Evolutionary conservation across 306 rosid genomes (phyloP), one percentile per base, ranked within the genome.

Genomic region (Vigna reflexopilosa): DNA sequence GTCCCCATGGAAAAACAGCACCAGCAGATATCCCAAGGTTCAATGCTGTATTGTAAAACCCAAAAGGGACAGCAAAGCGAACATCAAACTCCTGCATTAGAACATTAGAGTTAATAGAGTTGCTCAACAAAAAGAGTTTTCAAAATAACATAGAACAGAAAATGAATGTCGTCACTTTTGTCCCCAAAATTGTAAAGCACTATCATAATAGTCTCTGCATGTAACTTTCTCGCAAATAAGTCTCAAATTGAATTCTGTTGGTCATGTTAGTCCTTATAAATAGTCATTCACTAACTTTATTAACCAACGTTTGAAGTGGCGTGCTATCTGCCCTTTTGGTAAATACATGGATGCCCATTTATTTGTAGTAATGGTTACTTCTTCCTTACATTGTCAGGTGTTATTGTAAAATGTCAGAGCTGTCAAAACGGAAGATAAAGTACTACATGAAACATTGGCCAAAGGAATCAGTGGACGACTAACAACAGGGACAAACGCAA

Each of bases 11-110:
- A 52, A 89, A 86, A 72, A 88, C 77, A 77, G 82, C 86, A 63
- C 98, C 98, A 26, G 86, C 87, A 42, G 96, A 90, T 50, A 91
- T 79, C 80, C 98, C 97, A 67, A 94, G 77, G 82, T 94, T 94
- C 48, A 94, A 76, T 14, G 96, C 98, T 75, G 91, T 81, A 74
- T 87, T 88, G 85, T 71, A 87, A 85, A 89, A 90, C 59, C 96
- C 90, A 14, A 94, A 87, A 76, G 98, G 98, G 65, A 89, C 69
- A 28, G 91, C 94, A 82, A 71, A 80, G 28, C 92, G 94, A 84
- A 89, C 86, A 86, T 89, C 97, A 77, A 91, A 81, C 82, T 91
- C 98, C 98, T 94, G 86, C 76, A 72, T 54, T 83, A 75, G 55
- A 66, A 51, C 45, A 50, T 36, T 72, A 8, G 30, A 55, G 51